These are phyloP conservation scores for Acrodontium crateriforme DNA, from an alignment of 2,329 filamentous ascomycete species.

Conservation along the genomic window DNA sequence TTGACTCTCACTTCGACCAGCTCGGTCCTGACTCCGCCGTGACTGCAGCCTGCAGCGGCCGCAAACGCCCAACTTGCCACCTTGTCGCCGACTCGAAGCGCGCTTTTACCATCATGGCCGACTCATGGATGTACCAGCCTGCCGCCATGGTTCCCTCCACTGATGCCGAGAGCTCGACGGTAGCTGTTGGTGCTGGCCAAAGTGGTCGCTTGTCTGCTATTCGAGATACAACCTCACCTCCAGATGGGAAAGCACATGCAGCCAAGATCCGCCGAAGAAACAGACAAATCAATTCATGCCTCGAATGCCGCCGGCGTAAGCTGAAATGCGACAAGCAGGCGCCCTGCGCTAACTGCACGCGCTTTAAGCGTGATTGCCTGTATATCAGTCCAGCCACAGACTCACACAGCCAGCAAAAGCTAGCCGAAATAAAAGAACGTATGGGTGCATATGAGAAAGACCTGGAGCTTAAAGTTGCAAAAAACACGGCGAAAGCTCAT, in stretches of 20 bases:
- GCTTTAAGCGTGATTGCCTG: conserved; percentile 39
- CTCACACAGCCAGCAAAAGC: conserved; percentile 51
- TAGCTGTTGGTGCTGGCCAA: too few species aligned
- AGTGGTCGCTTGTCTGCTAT: too few species aligned
- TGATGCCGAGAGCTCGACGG: too few species aligned
- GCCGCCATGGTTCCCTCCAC: neutral
- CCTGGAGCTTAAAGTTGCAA: conserved; percentile 53
- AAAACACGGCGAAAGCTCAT: conserved; percentile 19
- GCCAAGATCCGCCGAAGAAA: conserved; percentile 16
- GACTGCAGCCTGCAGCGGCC: too few species aligned
- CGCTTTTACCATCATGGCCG: conserved; percentile 4
- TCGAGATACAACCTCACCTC: conserved; percentile 3
- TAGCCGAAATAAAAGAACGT: conserved; percentile 67
- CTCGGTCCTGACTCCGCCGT: too few species aligned
- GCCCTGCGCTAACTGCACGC: conserved; percentile 55
- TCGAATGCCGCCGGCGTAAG: conserved; percentile 61
- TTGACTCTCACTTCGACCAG: too few species aligned
- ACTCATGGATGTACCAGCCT: conserved; percentile 8
- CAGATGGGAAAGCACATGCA: neutral
- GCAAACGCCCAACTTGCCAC: too few species aligned
- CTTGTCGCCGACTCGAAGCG: conserved; percentile 1
- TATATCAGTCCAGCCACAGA: conserved; percentile 57
- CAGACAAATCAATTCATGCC: conserved; percentile 51
- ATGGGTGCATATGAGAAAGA: conserved; percentile 58
- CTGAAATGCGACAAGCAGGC: conserved; percentile 63